These are phyloP conservation scores for Fusarium austroafricanum DNA, from an alignment of 2,329 filamentous ascomycete species.

Conservation along the genomic window DNA sequence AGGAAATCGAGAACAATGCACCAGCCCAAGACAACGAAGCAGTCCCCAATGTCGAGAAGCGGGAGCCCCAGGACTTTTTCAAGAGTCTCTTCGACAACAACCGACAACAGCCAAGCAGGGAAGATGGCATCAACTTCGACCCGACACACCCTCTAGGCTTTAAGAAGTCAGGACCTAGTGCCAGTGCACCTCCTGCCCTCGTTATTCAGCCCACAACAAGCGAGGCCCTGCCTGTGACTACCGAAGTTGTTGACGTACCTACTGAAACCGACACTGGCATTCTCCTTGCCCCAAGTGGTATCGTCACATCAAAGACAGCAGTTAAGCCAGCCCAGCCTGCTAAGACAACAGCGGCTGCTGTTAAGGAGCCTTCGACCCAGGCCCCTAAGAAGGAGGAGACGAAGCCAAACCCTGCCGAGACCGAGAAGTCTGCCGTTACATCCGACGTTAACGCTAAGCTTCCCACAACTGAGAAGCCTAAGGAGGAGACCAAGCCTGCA, in stretches of 20 bases:
- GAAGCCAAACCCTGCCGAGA: slow-evolving; percentile 1
- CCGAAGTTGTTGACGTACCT: slow-evolving; percentile 9
- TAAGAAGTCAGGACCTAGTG: slow-evolving; percentile 28
- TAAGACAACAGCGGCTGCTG: slow-evolving; percentile 18
- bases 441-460: slow-evolving; percentile 10
- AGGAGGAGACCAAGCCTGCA: slow-evolving; percentile 28
- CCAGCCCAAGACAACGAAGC: slow-evolving; percentile 50
- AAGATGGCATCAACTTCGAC: slow-evolving; percentile 26
- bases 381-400: slow-evolving; percentile 21
- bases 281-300: slow-evolving; percentile 43
- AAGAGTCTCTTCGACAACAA: slow-evolving; percentile 39
- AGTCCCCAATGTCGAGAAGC: slow-evolving; percentile 23
- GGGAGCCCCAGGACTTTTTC: slow-evolving; percentile 40
- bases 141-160: slow-evolving; percentile 28
- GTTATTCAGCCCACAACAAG: slow-evolving; percentile 41
- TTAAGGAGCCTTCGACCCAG: slow-evolving; percentile 13
- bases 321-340: slow-evolving; percentile 1
- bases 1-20: slow-evolving; percentile 57
- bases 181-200: slow-evolving; percentile 29
- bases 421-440: slow-evolving; percentile 4
- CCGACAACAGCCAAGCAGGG: not conserved
- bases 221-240: slow-evolving; percentile 18
- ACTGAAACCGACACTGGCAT: slow-evolving; percentile 42
- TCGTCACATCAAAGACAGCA: slow-evolving; percentile 38
- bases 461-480: slow-evolving; percentile 21